Conservation (phyloP, 2,329 filamentous ascomycete species). For the Furcasterigmium sp. region DNA sequence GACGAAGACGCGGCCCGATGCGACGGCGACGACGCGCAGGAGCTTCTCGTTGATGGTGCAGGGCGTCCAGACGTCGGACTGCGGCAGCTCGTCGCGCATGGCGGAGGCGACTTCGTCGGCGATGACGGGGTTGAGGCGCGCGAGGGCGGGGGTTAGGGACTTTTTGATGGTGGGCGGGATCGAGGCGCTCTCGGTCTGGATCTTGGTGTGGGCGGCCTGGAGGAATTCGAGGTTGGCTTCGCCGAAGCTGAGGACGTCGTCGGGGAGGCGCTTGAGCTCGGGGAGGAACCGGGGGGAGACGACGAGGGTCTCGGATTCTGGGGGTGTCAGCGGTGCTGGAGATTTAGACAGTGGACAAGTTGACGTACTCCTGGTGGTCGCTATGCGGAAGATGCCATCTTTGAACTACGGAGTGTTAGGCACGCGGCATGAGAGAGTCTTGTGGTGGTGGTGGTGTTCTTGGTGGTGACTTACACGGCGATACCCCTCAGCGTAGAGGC, state of each 20-base stretch:
- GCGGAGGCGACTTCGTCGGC: slow-evolving; percentile 29
- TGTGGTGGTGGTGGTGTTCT: not conserved
- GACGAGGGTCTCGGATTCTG: slow-evolving; percentile 35
- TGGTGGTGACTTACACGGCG: slow-evolving; percentile 27
- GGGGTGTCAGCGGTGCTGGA: not conserved
- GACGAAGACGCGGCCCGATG: slow-evolving; percentile 50
- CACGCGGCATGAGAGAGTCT: not conserved
- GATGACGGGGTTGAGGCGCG: slow-evolving; percentile 29
- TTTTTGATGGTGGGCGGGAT: slow-evolving; percentile 23
- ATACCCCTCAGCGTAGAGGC: slow-evolving; percentile 42
- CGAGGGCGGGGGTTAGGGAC: slow-evolving; percentile 25
- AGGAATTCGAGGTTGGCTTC: slow-evolving; percentile 39
- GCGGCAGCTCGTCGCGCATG: slow-evolving; percentile 26
- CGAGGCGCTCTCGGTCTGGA: slow-evolving; percentile 16
- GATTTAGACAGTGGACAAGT: not conserved
- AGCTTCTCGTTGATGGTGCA: slow-evolving; percentile 47
- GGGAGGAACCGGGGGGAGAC: slow-evolving; percentile 38
- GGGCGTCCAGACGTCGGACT: slow-evolving; percentile 42
- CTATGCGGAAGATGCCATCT: slow-evolving; percentile 44
- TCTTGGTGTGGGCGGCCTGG: slow-evolving; percentile 26
- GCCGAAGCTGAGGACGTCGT: slow-evolving; percentile 41
- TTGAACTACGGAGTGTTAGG: too few relatives aligned
- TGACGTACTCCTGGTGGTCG: slow-evolving; percentile 28
- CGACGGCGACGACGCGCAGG: slow-evolving; percentile 43
- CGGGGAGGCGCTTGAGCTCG: slow-evolving; percentile 42